phyloP scores from a whole-genome alignment of 192 early-diverging fungal genomes.

The Kappamyces sp. region DNA sequence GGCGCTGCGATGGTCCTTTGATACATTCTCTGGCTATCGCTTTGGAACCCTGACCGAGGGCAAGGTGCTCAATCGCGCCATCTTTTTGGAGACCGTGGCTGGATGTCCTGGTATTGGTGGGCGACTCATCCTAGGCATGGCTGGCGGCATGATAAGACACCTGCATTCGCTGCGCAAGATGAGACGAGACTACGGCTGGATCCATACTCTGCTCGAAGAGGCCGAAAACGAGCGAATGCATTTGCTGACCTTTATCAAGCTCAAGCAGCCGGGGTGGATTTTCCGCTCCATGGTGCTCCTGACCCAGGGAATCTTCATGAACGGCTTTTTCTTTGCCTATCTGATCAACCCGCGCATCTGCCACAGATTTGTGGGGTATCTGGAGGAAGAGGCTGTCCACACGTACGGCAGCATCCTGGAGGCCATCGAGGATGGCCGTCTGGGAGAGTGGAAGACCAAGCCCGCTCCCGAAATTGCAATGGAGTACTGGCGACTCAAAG shows the following conservation, averaged over 20 bases:
- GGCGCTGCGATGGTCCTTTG: not conserved
- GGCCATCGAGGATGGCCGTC: slow-evolving; percentile 63
- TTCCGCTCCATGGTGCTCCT: slow-evolving; percentile 56
- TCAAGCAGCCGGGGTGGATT: slow-evolving; percentile 26
- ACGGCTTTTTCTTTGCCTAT: slow-evolving; percentile 84
- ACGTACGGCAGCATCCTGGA: slow-evolving; percentile 84
- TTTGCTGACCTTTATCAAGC: slow-evolving; percentile 41
- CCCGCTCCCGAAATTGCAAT: slow-evolving; percentile 78
- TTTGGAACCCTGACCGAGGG: slow-evolving; percentile 20
- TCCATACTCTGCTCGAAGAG: slow-evolving; percentile 82
- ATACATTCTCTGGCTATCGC: slow-evolving; percentile 9
- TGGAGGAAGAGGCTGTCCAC: slow-evolving; percentile 90
- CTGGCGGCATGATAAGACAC: slow-evolving; percentile 75
- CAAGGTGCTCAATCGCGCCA: slow-evolving; percentile 72
- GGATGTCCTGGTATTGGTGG: slow-evolving; percentile 59
- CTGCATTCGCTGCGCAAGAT: slow-evolving; percentile 69
- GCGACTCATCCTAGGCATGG: slow-evolving; percentile 43
- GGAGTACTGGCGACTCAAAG: slow-evolving; percentile 68
- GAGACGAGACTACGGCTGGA: slow-evolving; percentile 85
- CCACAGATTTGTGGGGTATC: slow-evolving; percentile 84
- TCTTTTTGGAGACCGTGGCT: slow-evolving; percentile 44
- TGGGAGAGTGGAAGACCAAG: slow-evolving; percentile 58
- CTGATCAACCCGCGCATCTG: slow-evolving; percentile 69
- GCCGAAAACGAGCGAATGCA: slow-evolving; percentile 85
- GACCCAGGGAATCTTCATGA: slow-evolving; percentile 87